A percentile compares a stretch with the other conserved stretches of the same genome.
Conservation (phyloP, 176 grass and related monocot species). For the Bothriochloa decipiens region DNA sequence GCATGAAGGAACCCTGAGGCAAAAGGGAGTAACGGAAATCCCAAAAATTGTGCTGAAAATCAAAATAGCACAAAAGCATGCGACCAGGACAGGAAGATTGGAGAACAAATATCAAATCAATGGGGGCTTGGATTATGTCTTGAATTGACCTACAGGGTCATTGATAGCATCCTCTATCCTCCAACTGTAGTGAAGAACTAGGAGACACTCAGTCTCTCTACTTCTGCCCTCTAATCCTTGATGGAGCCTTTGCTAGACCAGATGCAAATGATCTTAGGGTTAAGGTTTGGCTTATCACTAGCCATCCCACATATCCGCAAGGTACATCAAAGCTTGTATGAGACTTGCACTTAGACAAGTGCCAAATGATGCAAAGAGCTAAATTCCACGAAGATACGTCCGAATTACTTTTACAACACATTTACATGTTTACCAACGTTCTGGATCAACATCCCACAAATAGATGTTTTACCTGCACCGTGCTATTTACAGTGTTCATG, state of each 20-base stretch:
- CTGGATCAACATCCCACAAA: neutral
- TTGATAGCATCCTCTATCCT: neutral
- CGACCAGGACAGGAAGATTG: neutral
- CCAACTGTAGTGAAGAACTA: neutral
- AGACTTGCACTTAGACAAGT: neutral
- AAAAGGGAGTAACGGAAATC: neutral
- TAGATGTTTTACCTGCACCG: constrained; percentile 20
- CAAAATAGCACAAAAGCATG: neutral
- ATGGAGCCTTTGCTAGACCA: neutral
- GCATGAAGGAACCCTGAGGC: neutral
- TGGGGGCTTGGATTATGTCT: neutral
- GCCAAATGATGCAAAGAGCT: neutral
- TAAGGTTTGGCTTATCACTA: neutral
- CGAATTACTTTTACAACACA: neutral
- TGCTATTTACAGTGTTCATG: constrained; percentile 51
- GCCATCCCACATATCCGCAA: neutral
- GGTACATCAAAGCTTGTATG: neutral
- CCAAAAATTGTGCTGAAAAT: neutral
- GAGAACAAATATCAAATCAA: neutral
- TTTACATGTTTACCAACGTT: constrained; percentile 21
- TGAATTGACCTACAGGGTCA: neutral
- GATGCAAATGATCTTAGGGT: neutral
- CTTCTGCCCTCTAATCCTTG: neutral
- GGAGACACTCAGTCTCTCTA: neutral
- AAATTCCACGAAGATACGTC: neutral